Percentiles rank a stretch among this genome's conserved stretches.
Conservation (phyloP, 768 basidiomycete genomes). For the Kondoa subrosea region DNA sequence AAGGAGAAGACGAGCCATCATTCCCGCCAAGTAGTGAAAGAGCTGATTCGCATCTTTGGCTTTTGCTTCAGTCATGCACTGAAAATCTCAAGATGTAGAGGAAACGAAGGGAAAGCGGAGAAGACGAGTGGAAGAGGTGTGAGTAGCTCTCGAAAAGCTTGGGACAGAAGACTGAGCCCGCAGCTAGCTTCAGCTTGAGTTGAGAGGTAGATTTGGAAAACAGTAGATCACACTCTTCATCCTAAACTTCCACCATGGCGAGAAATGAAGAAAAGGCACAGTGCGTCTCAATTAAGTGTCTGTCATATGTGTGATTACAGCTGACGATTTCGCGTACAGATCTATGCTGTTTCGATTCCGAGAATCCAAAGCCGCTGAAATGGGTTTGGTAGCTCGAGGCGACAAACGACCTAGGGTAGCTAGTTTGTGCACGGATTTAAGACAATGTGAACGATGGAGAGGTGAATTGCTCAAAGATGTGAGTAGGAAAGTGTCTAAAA, state of each 20-base stretch:
- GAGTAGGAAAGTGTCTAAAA: constrained; percentile 90
- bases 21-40: too few species aligned
- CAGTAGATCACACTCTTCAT: not conserved
- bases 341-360: constrained; percentile 90
- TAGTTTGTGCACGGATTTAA: constrained; percentile 69
- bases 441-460: constrained; percentile 88
- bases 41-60: too few species aligned
- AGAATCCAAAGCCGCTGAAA: constrained; percentile 87
- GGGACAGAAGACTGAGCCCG: too few species aligned
- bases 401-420: constrained; percentile 88
- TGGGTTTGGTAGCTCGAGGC: constrained; percentile 59
- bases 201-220: too few species aligned
- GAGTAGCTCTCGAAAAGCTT: too few species aligned
- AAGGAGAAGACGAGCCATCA: too few species aligned
- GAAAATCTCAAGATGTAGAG: too few species aligned
- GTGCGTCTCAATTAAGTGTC: constrained; percentile 14
- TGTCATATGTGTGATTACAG: not conserved
- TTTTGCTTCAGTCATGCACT: too few species aligned
- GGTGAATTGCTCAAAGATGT: constrained; percentile 90
- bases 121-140: too few species aligned
- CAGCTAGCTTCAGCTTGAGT: too few species aligned
- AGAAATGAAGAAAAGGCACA: constrained; percentile 98
- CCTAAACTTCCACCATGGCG: constrained; percentile 33
- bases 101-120: too few species aligned
- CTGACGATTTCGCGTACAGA: not conserved